Percentiles rank a stretch among this genome's conserved stretches.
Evolutionary conservation across 306 rosid species (phyloP).

Genomic region (Hippophae tibetana): DNA sequence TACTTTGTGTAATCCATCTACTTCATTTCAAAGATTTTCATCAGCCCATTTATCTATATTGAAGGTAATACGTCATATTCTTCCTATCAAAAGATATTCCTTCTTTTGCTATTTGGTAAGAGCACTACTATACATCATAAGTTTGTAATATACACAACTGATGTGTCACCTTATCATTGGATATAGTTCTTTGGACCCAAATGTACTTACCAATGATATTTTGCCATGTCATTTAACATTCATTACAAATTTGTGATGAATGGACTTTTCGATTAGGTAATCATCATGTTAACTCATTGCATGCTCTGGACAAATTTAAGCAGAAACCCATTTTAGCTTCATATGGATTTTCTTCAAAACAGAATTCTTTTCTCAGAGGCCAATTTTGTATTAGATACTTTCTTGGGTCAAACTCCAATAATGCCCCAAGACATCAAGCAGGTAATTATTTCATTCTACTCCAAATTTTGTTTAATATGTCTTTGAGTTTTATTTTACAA

Average conservation of each 20-base stretch:
- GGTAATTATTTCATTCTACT: slow-evolving; percentile 23
- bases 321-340: slow-evolving; percentile 32
- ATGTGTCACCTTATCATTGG: no score
- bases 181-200: no score
- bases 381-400: slow-evolving; percentile 31
- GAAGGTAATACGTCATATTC: neutral
- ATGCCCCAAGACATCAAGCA: slow-evolving; percentile 36
- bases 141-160: no score
- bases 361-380: slow-evolving; percentile 46
- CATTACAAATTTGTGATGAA: no score
- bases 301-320: no score
- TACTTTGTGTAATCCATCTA: slow-evolving; percentile 15
- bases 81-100: neutral
- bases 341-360: slow-evolving; percentile 48
- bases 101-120: neutral
- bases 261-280: no score
- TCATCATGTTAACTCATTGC: neutral
- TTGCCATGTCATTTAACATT: no score
- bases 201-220: no score
- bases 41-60: slow-evolving; percentile 21
- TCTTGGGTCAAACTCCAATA: slow-evolving; percentile 26
- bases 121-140: neutral
- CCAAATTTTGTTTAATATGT: neutral
- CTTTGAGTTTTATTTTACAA: slow-evolving; percentile 1
- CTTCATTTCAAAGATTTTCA: slow-evolving; percentile 22